A percentile compares a stretch with the other conserved stretches of the same genome.
phyloP scores from a whole-genome alignment of 2,329 filamentous ascomycete species.

The Bipolaris zeicola region DNA sequence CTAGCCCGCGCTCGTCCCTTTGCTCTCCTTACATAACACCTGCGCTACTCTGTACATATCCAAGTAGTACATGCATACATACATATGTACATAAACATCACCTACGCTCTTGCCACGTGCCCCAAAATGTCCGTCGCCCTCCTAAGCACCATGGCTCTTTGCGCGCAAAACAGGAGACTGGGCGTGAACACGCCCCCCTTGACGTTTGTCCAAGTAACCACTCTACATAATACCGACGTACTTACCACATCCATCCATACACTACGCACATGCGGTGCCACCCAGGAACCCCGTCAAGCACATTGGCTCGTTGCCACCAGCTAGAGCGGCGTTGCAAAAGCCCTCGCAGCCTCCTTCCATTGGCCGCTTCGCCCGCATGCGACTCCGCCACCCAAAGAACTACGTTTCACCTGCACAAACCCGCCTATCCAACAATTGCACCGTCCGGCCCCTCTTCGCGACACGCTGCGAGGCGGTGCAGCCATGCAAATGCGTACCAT shows the following conservation, averaged over 20 bases:
- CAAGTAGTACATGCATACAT: background rate
- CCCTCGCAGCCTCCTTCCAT: conserved; percentile 7
- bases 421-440: conserved; percentile 6
- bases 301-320: background rate
- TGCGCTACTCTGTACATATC: background rate
- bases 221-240: too few relatives aligned
- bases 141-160: background rate
- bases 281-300: background rate
- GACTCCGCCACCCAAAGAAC: conserved; percentile 20
- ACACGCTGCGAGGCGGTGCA: conserved; percentile 11
- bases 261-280: background rate
- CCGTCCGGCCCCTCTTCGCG: conserved; percentile 16
- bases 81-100: background rate
- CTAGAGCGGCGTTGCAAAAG: conserved; percentile 6
- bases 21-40: background rate
- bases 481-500: background rate
- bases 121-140: background rate
- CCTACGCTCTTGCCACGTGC: background rate
- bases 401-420: conserved; percentile 19
- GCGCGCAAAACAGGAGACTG: background rate
- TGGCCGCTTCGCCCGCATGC: conserved; percentile 11
- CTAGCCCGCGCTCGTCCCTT: background rate
- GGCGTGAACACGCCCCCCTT: background rate
- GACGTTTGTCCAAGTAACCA: background rate
- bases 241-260: too few relatives aligned